Evolutionary conservation across 148 eudicot genomes (phyloP).

Genomic region (Persicaria maculosa): DNA sequence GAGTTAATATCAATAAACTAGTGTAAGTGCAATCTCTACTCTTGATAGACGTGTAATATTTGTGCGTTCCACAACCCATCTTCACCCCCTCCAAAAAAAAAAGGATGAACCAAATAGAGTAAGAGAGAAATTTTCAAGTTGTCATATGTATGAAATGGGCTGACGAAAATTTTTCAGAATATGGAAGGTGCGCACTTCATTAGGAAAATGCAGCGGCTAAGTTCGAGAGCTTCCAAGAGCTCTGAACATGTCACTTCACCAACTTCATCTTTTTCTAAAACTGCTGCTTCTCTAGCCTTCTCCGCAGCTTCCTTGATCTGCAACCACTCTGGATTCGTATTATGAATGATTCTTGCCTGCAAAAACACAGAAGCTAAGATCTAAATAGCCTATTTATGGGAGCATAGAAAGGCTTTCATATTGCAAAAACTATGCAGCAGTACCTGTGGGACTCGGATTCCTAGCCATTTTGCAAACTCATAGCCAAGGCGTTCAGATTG

Average conservation of each 20-base stretch:
- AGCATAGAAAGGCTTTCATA: background rate
- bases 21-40: too few relatives aligned
- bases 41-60: too few relatives aligned
- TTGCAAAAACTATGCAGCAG: conserved; percentile 17
- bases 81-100: too few relatives aligned
- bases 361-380: background rate
- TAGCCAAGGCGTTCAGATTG: conserved; percentile 98
- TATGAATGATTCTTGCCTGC: conserved; percentile 93
- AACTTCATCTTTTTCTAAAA: conserved; percentile 65
- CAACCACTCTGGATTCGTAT: conserved; percentile 74
- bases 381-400: background rate
- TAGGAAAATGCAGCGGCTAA: conserved; percentile 78
- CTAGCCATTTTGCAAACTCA: conserved; percentile 96
- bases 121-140: background rate
- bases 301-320: conserved; percentile 91
- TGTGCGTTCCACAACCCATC: too few relatives aligned
- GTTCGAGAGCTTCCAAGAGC: conserved; percentile 98
- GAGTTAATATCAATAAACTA: too few relatives aligned
- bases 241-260: conserved; percentile 90
- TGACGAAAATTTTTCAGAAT: background rate
- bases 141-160: background rate
- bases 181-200: conserved; percentile 51
- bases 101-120: background rate
- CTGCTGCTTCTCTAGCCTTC: conserved; percentile 67
- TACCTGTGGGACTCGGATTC: conserved; percentile 89